Percentiles rank a stretch among this genome's conserved stretches.
Conservation (phyloP, 345 rosid genomes). For the rapeseed (Brassica napus) region Da-Ae NC_063446.1:23000001-23000500, state of each 20-base stretch:
- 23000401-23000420: conserved; percentile 95
- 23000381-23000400: conserved; percentile 72
- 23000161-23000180: not conserved
- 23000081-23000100: conserved; percentile 94
- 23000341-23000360: not conserved
- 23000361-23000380: not conserved
- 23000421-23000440: conserved; percentile 96
- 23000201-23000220: conserved; percentile 3
- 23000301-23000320: conserved; percentile 54
- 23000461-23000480: conserved; percentile 86
- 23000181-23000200: not conserved
- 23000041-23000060: conserved; percentile 97
- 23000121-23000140: conserved; percentile 72
- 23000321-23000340: not conserved
- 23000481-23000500: conserved; percentile 97
- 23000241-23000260: conserved; percentile 95
- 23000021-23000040: conserved; percentile 88
- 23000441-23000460: conserved; percentile 82
- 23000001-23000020: conserved; percentile 97
- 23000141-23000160: not conserved
- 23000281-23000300: conserved; percentile 70
- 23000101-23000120: conserved; percentile 87
- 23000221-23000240: conserved; percentile 31
- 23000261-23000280: conserved; percentile 81
- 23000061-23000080: conserved; percentile 92